Conservation (phyloP, 495 filamentous ascomycete genomes). For the Cenococcum geophilum region DNA sequence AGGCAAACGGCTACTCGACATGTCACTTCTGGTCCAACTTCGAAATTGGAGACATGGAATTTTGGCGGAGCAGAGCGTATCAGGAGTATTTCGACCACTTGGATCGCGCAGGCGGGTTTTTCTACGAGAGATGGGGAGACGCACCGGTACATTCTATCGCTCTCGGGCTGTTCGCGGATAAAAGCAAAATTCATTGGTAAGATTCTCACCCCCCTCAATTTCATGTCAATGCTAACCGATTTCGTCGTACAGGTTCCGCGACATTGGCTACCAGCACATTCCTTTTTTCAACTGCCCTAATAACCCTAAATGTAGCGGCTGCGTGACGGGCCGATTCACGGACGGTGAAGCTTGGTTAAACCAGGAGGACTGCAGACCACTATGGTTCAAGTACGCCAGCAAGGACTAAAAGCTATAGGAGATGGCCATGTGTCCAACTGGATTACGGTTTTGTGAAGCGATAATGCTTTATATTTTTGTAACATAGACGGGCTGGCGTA, state of each 20-base stretch:
- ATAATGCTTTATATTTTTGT: neutral
- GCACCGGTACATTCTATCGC: slow-evolving; percentile 95
- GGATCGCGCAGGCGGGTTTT: slow-evolving; percentile 93
- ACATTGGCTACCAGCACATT: slow-evolving; percentile 98
- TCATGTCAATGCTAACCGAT: neutral
- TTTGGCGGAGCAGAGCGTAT: slow-evolving; percentile 89
- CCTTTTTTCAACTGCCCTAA: slow-evolving; percentile 99
- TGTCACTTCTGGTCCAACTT: slow-evolving; percentile 99
- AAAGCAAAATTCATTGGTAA: slow-evolving; percentile 89
- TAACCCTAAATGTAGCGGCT: slow-evolving; percentile 88
- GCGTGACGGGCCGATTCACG: slow-evolving; percentile 75
- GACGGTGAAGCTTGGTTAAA: slow-evolving; percentile 78
- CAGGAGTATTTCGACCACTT: slow-evolving; percentile 95
- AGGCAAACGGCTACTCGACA: slow-evolving; percentile 91
- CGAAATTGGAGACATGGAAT: slow-evolving; percentile 90
- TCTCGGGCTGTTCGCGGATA: slow-evolving; percentile 88
- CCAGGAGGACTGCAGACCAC: slow-evolving; percentile 90
- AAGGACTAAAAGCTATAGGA: slow-evolving; percentile 51
- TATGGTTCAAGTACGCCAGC: slow-evolving; percentile 93
- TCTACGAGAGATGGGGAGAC: slow-evolving; percentile 98
- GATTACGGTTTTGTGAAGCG: neutral
- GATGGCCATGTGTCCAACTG: neutral
- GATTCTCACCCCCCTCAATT: slow-evolving; percentile 27
- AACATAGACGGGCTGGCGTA: neutral
- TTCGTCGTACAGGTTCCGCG: slow-evolving; percentile 71